Percentiles rank a stretch among this genome's conserved stretches.
Conservation (phyloP, 352 stramenopile genomes). For the Saprolegnia parasitica region DNA sequence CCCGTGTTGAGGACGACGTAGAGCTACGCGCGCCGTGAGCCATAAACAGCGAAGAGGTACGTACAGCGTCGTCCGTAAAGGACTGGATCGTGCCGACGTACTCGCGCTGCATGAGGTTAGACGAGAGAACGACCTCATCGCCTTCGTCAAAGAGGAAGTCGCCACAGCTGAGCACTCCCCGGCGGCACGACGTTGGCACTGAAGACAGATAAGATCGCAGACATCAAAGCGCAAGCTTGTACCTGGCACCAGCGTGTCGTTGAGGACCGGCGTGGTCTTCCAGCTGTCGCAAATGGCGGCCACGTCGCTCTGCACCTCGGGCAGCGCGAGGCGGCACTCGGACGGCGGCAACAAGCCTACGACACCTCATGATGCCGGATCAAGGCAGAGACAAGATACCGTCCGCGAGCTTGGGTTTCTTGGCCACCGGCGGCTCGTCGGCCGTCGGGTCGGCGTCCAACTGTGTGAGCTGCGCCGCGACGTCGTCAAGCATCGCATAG, state of each 20-base stretch:
- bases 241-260: slow-evolving; percentile 34
- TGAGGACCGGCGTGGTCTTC: slow-evolving; percentile 29
- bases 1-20: slow-evolving; percentile 17
- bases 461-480: slow-evolving; percentile 47
- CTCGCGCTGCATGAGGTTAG: slow-evolving; percentile 56
- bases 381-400: background rate
- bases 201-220: background rate
- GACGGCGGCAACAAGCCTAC: slow-evolving; percentile 6
- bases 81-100: slow-evolving; percentile 77
- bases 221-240: background rate
- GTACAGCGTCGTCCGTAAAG: slow-evolving; percentile 59
- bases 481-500: slow-evolving; percentile 43
- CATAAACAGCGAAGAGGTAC: background rate
- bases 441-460: slow-evolving; percentile 32
- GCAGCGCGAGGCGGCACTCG: slow-evolving; percentile 38
- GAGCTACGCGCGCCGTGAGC: background rate
- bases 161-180: slow-evolving; percentile 53
- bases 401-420: slow-evolving; percentile 15
- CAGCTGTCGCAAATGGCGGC: slow-evolving; percentile 43
- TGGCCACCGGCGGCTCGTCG: slow-evolving; percentile 12
- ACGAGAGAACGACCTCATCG: slow-evolving; percentile 67
- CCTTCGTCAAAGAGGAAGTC: slow-evolving; percentile 78
- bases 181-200: slow-evolving; percentile 35
- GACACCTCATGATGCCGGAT: background rate
- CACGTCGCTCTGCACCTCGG: slow-evolving; percentile 57